phyloP scores from a whole-genome alignment of 495 filamentous ascomycete genomes.

The Xylaria bambusicola region DNA sequence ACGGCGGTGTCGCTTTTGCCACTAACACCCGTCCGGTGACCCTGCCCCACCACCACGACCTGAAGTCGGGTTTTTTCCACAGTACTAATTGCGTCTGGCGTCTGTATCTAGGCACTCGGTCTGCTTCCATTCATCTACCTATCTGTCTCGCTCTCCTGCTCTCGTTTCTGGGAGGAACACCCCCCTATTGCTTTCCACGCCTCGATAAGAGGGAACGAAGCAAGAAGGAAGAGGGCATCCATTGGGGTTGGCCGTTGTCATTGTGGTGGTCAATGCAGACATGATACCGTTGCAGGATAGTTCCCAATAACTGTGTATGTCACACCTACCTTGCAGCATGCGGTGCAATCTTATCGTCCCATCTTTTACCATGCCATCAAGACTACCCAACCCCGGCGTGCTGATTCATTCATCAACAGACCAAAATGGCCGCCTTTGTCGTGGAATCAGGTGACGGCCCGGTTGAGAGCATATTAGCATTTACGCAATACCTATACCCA shows the following conservation, averaged over 20 bases:
- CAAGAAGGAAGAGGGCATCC: slow-evolving; percentile 3
- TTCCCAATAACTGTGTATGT: slow-evolving; percentile 36
- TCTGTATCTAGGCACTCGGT: slow-evolving; percentile 9
- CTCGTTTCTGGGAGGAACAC: slow-evolving; percentile 17
- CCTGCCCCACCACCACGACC: slow-evolving; percentile 39
- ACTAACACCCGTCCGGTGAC: slow-evolving; percentile 40
- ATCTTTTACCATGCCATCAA: slow-evolving; percentile 16
- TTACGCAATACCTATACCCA: slow-evolving; percentile 47
- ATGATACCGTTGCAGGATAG: slow-evolving; percentile 33
- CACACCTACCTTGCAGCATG: slow-evolving; percentile 39
- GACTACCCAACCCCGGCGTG: slow-evolving; percentile 3
- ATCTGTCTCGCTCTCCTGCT: background rate
- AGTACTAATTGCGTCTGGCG: slow-evolving; percentile 21
- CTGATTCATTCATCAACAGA: slow-evolving; percentile 29
- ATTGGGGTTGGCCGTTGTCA: background rate
- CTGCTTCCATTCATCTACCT: slow-evolving; percentile 9
- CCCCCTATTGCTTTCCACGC: slow-evolving; percentile 3
- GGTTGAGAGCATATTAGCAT: slow-evolving; percentile 37
- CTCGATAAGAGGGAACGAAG: slow-evolving; percentile 10
- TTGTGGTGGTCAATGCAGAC: slow-evolving; percentile 21
- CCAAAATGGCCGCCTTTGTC: slow-evolving; percentile 35
- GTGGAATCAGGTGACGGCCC: slow-evolving; percentile 31
- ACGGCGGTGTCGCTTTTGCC: slow-evolving; percentile 35
- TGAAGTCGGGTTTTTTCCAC: slow-evolving; percentile 29
- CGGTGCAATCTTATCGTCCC: slow-evolving; percentile 36